phyloP scores from a whole-genome alignment of 352 stramenopile species.

The Globisporangium nagaii region DNA sequence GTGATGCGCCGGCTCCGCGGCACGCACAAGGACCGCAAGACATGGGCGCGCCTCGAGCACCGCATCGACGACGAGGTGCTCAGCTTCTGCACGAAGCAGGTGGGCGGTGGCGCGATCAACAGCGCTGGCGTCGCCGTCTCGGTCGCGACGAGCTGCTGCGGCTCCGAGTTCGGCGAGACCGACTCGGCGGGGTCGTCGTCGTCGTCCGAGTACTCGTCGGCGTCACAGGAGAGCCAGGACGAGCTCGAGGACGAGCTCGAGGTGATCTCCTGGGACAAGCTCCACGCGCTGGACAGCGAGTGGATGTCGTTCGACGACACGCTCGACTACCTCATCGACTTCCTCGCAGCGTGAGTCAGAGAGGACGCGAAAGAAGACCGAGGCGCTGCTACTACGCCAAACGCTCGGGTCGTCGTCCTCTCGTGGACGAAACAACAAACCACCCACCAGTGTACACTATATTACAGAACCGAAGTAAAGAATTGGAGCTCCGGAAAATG shows the following conservation, averaged over 20 bases:
- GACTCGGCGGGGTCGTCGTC: no score
- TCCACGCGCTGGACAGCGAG: neutral
- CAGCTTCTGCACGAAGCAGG: neutral
- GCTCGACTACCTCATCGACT: constrained; percentile 24
- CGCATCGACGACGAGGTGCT: constrained; percentile 39
- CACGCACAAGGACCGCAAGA: constrained; percentile 52
- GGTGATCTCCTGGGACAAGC: neutral
- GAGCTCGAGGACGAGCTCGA: neutral
- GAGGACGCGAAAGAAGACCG: neutral
- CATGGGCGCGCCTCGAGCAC: constrained; percentile 40
- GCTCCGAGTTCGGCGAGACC: neutral
- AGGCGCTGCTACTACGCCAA: no score
- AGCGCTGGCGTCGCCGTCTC: no score
- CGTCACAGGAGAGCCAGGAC: neutral
- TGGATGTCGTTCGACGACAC: constrained; percentile 20
- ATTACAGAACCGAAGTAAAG: no score
- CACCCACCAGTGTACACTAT: no score
- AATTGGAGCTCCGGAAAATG: no score
- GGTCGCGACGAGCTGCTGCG: neutral
- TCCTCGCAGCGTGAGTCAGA: neutral
- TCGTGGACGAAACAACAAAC: no score
- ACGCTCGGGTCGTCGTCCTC: no score
- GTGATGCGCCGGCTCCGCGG: constrained; percentile 53
- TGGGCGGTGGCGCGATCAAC: no score
- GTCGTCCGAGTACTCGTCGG: neutral